Evolutionary conservation across 257 asterid genomes (phyloP).

Genomic region (Mentha longifolia): DNA sequence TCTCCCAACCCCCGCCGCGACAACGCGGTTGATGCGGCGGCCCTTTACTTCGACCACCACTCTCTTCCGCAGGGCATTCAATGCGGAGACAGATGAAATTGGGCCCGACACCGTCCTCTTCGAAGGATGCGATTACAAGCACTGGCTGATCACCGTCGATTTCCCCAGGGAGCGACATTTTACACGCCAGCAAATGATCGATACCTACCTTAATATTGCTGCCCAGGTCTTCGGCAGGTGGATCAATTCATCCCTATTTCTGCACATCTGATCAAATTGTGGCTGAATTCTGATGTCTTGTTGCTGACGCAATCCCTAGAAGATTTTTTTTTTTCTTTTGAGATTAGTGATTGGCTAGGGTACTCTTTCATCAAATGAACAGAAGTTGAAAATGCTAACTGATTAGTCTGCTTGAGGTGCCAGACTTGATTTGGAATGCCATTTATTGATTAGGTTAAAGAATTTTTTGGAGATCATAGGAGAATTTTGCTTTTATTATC

Average conservation of each 20-base stretch:
- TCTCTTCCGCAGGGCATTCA: constrained; percentile 45
- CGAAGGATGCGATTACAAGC: constrained; percentile 97
- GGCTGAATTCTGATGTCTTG: neutral
- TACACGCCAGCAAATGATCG: constrained; percentile 73
- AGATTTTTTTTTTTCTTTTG: neutral
- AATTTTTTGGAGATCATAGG: too few species aligned
- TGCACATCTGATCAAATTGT: neutral
- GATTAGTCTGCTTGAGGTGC: neutral
- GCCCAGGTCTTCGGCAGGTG: constrained; percentile 93
- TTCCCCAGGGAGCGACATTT: constrained; percentile 57
- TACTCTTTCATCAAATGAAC: neutral
- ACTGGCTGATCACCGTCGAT: constrained; percentile 90
- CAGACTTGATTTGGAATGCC: neutral
- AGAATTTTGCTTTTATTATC: neutral
- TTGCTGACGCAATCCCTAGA: neutral
- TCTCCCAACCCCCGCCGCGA: constrained; percentile 32
- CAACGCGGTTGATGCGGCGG: constrained; percentile 40
- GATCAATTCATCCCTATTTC: neutral
- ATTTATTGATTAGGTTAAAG: neutral
- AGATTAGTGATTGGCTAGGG: neutral
- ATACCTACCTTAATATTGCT: constrained; percentile 69
- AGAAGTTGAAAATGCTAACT: neutral
- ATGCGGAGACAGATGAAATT: constrained; percentile 58
- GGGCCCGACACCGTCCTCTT: constrained; percentile 84
- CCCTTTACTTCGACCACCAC: constrained; percentile 51